A percentile compares a stretch with the other conserved stretches of the same genome.
phyloP scores from a whole-genome alignment of 2,329 filamentous ascomycete species.

The Zarea fungicola region DNA sequence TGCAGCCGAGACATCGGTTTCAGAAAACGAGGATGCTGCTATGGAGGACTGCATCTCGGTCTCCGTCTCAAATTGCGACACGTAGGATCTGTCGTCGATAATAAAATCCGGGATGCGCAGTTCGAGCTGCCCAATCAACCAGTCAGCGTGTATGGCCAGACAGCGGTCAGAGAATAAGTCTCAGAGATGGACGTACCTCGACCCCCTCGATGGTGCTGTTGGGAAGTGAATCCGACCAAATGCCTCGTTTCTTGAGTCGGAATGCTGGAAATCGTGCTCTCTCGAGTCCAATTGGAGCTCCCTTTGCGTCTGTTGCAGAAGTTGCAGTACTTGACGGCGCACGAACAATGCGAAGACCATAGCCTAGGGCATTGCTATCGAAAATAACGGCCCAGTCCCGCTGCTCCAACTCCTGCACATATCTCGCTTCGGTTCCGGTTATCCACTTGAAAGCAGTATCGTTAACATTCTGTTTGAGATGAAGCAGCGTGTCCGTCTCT shows the following conservation, averaged over 20 bases:
- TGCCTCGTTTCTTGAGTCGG: constrained; percentile 3
- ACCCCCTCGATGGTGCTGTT: not conserved
- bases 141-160: not conserved
- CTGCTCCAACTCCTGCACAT: constrained; percentile 10
- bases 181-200: not conserved
- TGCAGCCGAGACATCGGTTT: constrained; percentile 6
- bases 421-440: constrained; percentile 5
- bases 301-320: not conserved
- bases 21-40: constrained; percentile 7
- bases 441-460: constrained; percentile 3
- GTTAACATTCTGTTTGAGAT: not conserved
- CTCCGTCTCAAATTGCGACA: constrained; percentile 9
- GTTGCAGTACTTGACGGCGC: not conserved
- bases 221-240: not conserved
- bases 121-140: not conserved
- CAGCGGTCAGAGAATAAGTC: not conserved
- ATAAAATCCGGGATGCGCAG: constrained; percentile 9
- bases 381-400: constrained; percentile 6
- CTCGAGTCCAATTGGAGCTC: constrained; percentile 3
- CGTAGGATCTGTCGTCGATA: constrained; percentile 11
- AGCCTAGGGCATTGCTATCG: constrained; percentile 12
- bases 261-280: constrained; percentile 10
- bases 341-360: constrained; percentile 8
- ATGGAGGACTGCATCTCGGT: constrained; percentile 5
- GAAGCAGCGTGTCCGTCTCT: not conserved